Evolutionary conservation across 495 filamentous ascomycete genomes (phyloP).

Genomic region (Podospora pseudoanserina): DNA sequence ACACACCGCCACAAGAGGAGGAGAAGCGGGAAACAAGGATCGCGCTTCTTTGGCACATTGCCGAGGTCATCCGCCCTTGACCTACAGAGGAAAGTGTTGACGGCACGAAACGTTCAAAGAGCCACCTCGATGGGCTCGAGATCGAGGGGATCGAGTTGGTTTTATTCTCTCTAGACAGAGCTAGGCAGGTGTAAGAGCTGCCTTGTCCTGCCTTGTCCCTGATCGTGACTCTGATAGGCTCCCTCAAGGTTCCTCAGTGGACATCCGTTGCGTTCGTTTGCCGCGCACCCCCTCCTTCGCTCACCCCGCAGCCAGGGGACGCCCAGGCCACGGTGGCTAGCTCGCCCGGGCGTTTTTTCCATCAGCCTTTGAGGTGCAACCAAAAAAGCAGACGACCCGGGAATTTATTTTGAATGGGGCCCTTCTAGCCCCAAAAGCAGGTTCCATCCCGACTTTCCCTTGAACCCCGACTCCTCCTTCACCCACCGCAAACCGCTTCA

Average conservation of each 20-base stretch:
- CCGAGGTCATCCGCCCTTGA: neutral
- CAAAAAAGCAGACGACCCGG: neutral
- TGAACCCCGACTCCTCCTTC: constrained; percentile 13
- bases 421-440: constrained; percentile 22
- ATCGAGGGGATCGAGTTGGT: neutral
- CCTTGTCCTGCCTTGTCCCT: neutral
- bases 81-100: neutral
- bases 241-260: neutral
- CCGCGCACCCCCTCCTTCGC: neutral
- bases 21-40: neutral
- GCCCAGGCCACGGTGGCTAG: neutral
- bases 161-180: neutral
- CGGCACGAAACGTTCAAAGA: neutral
- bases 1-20: neutral
- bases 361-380: neutral
- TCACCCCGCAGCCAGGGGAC: neutral
- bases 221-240: neutral
- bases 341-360: neutral
- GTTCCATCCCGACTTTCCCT: constrained; percentile 24
- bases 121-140: neutral
- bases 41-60: neutral
- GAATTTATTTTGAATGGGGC: constrained; percentile 6
- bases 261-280: neutral
- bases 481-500: constrained; percentile 35
- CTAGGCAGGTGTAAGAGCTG: neutral